Base-by-base conservation (phyloP, 495 filamentous ascomycete genomes). In the Lichenothelia convexa region DNA sequence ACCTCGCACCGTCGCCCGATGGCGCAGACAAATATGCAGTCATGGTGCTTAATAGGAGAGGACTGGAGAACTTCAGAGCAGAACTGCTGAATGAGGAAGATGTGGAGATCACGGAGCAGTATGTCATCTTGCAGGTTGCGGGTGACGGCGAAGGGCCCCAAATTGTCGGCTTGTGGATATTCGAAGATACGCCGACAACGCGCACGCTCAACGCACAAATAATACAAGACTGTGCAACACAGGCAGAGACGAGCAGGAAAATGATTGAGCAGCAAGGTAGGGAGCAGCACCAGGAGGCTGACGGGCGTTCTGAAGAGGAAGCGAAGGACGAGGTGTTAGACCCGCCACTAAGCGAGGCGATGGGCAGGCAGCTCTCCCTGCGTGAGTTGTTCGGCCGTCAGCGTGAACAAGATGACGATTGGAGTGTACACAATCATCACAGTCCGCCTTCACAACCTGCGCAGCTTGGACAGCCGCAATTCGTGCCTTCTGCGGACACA, bases 21-120 rank as follows among this genome's bases (percentile, higher is more conserved):
- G 58, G 60, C 8, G 9, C 9, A 26, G 65, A 70, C 18, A 57
- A 70, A 33, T 76, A 72, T 50, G 56, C 52, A 21, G 69, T 67
- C n/a, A 60, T 75, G 21, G 63, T 78, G 5, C 54, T 79, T 16
- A 78, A 78, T 39, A 59, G 73, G 3, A 62, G 68, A 9, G 67
- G 72, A 0, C 48, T 77, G 15, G 62, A 68, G 23, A 77, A 75
- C 45, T 77, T 76, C 45, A 50, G 57, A 19, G 50, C 61, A 1
- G 64, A 59, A 21, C 51, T 78, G 15, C 57, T 54, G 5, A 60
- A 61, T 26, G 58, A 53, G 3, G 65, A 66, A 12, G 64, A 73
- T 31, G 64, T 75, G 21, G 69, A 75, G 41, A 52, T 72, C 29
- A 73, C 69, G 13, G 67, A 68, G 6, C 67, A 73, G 35, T 75